phyloP scores from a whole-genome alignment of 2,329 filamentous ascomycete genomes.

The Alternaria arbusti region DNA sequence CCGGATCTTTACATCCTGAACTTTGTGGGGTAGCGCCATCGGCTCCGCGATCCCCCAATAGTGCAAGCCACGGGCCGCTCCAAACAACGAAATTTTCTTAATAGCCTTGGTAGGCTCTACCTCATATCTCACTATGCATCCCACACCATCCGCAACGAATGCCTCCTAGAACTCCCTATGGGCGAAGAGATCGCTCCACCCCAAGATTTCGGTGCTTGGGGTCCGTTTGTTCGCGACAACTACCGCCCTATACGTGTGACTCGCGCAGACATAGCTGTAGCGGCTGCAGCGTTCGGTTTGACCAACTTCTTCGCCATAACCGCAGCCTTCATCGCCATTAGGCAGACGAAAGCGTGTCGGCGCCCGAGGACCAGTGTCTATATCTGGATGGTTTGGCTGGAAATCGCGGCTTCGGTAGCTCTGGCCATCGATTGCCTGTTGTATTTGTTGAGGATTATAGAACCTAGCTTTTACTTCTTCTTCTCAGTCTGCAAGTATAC shows the following conservation, averaged over 20 bases:
- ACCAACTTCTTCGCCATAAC: slow-evolving; percentile 25
- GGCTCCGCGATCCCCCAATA: slow-evolving; percentile 4
- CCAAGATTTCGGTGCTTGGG: slow-evolving; percentile 29
- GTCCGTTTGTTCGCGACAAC: slow-evolving; percentile 31
- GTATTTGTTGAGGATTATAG: slow-evolving; percentile 36
- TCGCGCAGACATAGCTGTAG: slow-evolving; percentile 24
- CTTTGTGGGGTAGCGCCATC: slow-evolving; percentile 5
- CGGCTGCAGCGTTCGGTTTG: slow-evolving; percentile 25
- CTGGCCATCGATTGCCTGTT: slow-evolving; percentile 50
- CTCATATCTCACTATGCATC: background rate
- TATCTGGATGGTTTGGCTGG: slow-evolving; percentile 57
- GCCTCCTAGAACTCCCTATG: slow-evolving; percentile 10
- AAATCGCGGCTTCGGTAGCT: slow-evolving; percentile 51
- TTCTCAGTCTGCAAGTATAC: slow-evolving; percentile 32
- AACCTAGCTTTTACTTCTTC: slow-evolving; percentile 43
- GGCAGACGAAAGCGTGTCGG: slow-evolving; percentile 30
- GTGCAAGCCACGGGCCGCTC: background rate
- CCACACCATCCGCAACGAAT: background rate
- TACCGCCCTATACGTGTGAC: slow-evolving; percentile 27
- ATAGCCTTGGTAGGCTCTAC: background rate
- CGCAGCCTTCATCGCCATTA: slow-evolving; percentile 40
- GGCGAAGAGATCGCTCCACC: slow-evolving; percentile 18
- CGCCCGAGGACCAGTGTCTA: slow-evolving; percentile 45
- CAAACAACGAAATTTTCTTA: background rate
- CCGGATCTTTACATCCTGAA: background rate